These are phyloP conservation scores for Cinchona pubescens DNA, from an alignment of 257 asterid genomes.

Conservation along the genomic window DNA sequence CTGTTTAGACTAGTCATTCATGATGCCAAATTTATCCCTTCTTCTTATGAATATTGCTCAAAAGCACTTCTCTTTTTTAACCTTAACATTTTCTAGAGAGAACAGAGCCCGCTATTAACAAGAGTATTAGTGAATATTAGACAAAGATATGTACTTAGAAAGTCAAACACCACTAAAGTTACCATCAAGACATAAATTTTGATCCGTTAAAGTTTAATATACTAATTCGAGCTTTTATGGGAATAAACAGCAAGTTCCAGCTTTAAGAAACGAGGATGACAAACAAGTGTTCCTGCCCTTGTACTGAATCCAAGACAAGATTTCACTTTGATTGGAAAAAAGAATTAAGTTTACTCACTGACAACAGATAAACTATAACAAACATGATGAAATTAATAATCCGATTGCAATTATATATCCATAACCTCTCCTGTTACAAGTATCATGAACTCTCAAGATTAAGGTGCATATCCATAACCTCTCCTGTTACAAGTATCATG, in stretches of 20 bases:
- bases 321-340: background rate
- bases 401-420: background rate
- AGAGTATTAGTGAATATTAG: background rate
- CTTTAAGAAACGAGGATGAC: background rate
- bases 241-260: no score
- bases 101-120: background rate
- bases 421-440: conserved; percentile 12
- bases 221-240: no score
- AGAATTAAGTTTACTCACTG: background rate
- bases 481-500: conserved; percentile 6
- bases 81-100: no score
- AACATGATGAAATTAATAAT: background rate
- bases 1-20: background rate
- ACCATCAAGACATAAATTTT: no score
- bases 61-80: background rate
- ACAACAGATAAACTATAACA: background rate
- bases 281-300: background rate
- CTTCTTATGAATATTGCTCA: background rate
- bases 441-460: background rate
- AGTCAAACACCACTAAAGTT: no score
- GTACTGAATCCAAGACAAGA: background rate
- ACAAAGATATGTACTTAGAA: background rate
- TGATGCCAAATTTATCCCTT: background rate
- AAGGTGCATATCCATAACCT: conserved; percentile 9
- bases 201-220: no score